Percentiles rank a stretch among this genome's conserved stretches.
Evolutionary conservation across 768 basidiomycete species (phyloP).

Genomic region (Cyclocybe aegerita): DNA sequence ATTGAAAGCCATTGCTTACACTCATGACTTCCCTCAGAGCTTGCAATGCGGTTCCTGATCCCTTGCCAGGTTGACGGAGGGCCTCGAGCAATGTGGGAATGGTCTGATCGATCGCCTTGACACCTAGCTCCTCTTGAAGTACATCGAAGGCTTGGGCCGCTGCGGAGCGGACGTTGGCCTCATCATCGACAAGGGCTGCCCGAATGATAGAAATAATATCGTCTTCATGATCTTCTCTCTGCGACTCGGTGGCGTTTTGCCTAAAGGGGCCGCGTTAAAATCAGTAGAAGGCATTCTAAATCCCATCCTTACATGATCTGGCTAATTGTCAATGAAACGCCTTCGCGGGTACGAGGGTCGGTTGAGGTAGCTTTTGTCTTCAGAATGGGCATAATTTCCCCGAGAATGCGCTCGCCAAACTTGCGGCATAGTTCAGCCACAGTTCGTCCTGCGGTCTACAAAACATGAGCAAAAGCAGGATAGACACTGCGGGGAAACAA

Average conservation of each 20-base stretch:
- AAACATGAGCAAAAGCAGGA: slow-evolving; percentile 6
- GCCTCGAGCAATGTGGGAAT: slow-evolving; percentile 95
- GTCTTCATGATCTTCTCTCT: slow-evolving; percentile 86
- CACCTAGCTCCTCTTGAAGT: slow-evolving; percentile 89
- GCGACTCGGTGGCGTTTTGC: slow-evolving; percentile 79
- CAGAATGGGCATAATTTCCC: slow-evolving; percentile 80
- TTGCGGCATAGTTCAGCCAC: slow-evolving; percentile 90
- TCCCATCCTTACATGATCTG: slow-evolving; percentile 73
- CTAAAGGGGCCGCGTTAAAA: slow-evolving; percentile 33
- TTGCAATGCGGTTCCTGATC: slow-evolving; percentile 93
- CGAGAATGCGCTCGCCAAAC: slow-evolving; percentile 89
- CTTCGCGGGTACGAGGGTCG: slow-evolving; percentile 70
- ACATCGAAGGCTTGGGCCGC: slow-evolving; percentile 89
- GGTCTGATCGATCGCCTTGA: slow-evolving; percentile 92
- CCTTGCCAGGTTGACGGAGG: slow-evolving; percentile 87
- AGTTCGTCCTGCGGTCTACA: slow-evolving; percentile 89
- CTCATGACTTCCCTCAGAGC: slow-evolving; percentile 94
- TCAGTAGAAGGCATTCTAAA: background rate
- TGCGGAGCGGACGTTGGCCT: slow-evolving; percentile 80
- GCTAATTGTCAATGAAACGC: slow-evolving; percentile 83
- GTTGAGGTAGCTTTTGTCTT: slow-evolving; percentile 62
- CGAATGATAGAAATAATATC: slow-evolving; percentile 87
- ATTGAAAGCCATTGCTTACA: slow-evolving; percentile 40
- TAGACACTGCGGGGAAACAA: slow-evolving; percentile 1
- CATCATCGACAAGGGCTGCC: slow-evolving; percentile 83